A percentile compares a stretch with the other conserved stretches of the same genome.
phyloP scores from a whole-genome alignment of 352 stramenopile species.

The Phytopythium montanum region DNA sequence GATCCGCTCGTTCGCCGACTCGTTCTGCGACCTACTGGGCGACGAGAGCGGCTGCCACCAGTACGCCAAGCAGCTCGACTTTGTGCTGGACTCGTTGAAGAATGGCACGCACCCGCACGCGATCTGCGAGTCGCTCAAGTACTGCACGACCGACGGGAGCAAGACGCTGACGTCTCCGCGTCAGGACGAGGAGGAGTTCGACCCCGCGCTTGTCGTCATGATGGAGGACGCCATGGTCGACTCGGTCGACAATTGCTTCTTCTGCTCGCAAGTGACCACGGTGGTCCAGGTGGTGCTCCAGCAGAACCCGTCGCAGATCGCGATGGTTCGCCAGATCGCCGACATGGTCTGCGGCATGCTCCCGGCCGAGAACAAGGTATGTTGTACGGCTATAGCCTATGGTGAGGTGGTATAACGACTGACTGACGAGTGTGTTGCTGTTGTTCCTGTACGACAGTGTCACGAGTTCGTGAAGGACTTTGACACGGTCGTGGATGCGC shows the following conservation, averaged over 20 bases:
- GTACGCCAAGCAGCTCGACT: constrained; percentile 32
- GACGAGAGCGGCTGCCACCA: constrained; percentile 23
- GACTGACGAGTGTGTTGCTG: constrained; percentile 8
- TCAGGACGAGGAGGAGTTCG: constrained; percentile 18
- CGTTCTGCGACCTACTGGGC: constrained; percentile 27
- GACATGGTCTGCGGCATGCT: constrained; percentile 60
- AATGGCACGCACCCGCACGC: constrained; percentile 26
- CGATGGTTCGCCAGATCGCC: constrained; percentile 55
- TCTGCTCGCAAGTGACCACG: constrained; percentile 63
- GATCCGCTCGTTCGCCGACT: constrained; percentile 24
- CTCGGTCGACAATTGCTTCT: constrained; percentile 50
- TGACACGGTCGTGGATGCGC: constrained; percentile 53
- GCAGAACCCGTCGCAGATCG: constrained; percentile 47
- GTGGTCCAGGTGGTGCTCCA: constrained; percentile 51
- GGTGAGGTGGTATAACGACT: constrained; percentile 8
- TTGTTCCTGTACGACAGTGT: constrained; percentile 39
- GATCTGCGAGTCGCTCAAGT: constrained; percentile 32
- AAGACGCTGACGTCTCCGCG: neutral
- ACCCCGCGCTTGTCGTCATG: constrained; percentile 24
- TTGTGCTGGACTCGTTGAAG: constrained; percentile 30
- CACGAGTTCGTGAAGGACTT: constrained; percentile 57
- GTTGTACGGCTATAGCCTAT: neutral
- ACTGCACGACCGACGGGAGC: constrained; percentile 15
- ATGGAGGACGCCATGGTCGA: constrained; percentile 31
- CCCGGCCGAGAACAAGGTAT: constrained; percentile 57